Evolutionary conservation across 805 yeast genomes (phyloP), one percentile per base, ranked within the genome.

Genomic region (Jamesozyma hellenica): DNA sequence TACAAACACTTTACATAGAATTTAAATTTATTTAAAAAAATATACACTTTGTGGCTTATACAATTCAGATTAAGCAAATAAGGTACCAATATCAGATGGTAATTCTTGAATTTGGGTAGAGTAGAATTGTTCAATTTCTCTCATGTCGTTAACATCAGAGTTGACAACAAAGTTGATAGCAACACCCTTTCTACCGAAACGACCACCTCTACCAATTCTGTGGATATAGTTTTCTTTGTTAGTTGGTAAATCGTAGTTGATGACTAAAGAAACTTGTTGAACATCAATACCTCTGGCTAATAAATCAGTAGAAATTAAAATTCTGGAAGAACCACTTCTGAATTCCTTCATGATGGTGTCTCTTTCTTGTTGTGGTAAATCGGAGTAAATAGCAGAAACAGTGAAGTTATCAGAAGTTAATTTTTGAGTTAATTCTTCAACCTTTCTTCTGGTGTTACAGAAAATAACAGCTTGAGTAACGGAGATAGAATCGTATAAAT

Each of bases 231-330:
- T 90, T 66, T 90, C 97, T 61, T 81, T 79, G 73, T 92, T 87
- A 48, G 75, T 64, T 41, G 98, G 97, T 63, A 90, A 69, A 65
- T 90, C 98, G 68, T 84, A 90, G 74, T 90, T 90, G 58, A 90
- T 85, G 44, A 90, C 98, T 51, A 90, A 68, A 11, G 96, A 88
- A 36, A 90, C 96, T 62, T 90, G 97, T 70, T 90, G 98, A 45
- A 90, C 97, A 66, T 90, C 98, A 50, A 90, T 92, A 60, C 98
- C 98, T 67, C 98, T 76, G 37, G 98, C 98, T 81, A 90, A 83
- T 56, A 92, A 82, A 66, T 92, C 98, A 32, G 98, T 92, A 51
- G 96, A 82, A 60, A 92, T 92, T 61, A 92, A 71, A 37, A 92
- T 90, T 61, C 98, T 77, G 40, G 96, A 84, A 50, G 82, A 77